Evolutionary conservation across 768 basidiomycete genomes (phyloP), one percentile per base, ranked within the genome.

Genomic region (Lactarius akahatsu): DNA sequence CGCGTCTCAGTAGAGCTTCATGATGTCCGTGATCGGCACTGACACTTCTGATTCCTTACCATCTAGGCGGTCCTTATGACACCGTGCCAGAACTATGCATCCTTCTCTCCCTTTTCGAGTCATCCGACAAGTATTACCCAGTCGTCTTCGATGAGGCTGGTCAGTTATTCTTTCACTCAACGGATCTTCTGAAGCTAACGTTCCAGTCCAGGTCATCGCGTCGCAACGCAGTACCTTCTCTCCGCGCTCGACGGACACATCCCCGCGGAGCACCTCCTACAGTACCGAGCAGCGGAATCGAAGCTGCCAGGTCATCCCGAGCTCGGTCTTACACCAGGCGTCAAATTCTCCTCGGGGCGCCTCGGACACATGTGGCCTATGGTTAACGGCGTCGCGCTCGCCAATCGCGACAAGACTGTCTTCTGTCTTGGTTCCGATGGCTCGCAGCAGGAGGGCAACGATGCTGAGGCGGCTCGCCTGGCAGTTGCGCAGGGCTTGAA

Each of bases 301-400:
- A 89, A 90, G 72, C 87, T 95, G 40, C 93, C 93, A 2, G 93
- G 92, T 16, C 93, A 95, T 73, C 93, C 93, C 16, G 93, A 94
- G 77, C 81, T 94, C 8, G 93, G 93, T 28, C 80, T 94, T 66
- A 94, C 93, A 0, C 93, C 93, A n/a, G 93, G 93, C 34, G 85
- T 95, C 77, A 92, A 93, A 77, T 95, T 95, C 78, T 94, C 92
- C 3, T 94, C 92, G 1, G 93, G 93, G n/a, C 89, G 93, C 74
- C 84, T 95, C 23, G 93, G 93, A 1, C 93, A 95, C 77, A 86
- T 94, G 83, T 95, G 92, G 92, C 88, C 92, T 0, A 76, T 91
- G 69, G 89, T 94, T 61, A 94, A 94, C 74, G 92, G 93, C 72
- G 81, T 95, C 57, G 87, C 93, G 8, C 76, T 95, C 59, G 92